Evolutionary conservation across 495 filamentous ascomycete genomes (phyloP), one percentile per base, ranked within the genome.

Genomic region (Xylaria longipes): DNA sequence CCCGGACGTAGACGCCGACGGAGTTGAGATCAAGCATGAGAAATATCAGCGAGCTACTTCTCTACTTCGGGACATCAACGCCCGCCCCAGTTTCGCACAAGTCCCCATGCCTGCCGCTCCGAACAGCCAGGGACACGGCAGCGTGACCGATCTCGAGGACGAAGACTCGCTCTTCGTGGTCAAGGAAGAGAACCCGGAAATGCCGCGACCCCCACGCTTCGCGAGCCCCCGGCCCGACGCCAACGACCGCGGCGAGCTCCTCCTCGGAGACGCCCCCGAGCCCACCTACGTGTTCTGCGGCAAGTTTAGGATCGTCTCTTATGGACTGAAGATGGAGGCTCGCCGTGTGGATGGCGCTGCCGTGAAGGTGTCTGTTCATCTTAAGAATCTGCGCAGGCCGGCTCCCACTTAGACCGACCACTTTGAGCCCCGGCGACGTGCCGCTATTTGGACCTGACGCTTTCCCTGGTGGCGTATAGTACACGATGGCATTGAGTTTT

Each of bases 251-350:
- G 45, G 43, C 1, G 9, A 67, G 33, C n/a, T 54, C 46, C 17
- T 66, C 6, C 46, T 54, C 3, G 3, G 12, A 15, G 65, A 56
- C 5, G 33, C 46, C 11, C 46, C 46, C 27, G 66, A 69, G 37
- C 37, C 52, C 0, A 35, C 3, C 15, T 69, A 33, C 20, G 54
- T 69, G 7, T 69, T 58, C 39, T 46, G 17, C 2, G 66, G 66
- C 56, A 48, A 45, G 35, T 69, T 46, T n/a, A 41, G 41, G 1
- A 14, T 69, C 20, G 17, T 35, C 29, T 69, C 66, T 8, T 22
- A 1, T 7, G 66, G 66, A 15, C 50, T 69, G 5, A 69, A 61
- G 37, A 69, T 69, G 66, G 66, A 69, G n/a, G 15, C 41, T 11
- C 39, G 29, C 2, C 66, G 54, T 7, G 17, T 29, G 1, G 66